Evolutionary conservation across 2,329 filamentous ascomycete species (phyloP), one percentile per base, ranked within the genome.

Genomic region (Aspergillus japonicus): DNA sequence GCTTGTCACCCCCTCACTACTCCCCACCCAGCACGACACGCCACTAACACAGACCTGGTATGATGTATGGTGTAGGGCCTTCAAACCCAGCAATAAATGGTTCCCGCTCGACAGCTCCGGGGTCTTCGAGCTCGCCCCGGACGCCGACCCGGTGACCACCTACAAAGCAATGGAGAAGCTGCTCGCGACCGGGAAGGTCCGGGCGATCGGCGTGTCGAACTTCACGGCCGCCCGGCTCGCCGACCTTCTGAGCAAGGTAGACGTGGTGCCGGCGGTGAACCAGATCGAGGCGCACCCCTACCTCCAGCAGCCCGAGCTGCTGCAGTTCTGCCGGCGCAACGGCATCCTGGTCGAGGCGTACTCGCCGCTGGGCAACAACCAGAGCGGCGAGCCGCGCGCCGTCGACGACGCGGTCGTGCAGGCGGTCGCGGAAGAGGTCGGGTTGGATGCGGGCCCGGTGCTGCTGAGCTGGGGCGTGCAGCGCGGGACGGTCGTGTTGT

Each of bases 151-250:
- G 55, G 57, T 66, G 29, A 66, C 67, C 33, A 87, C 84, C 70
- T 92, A 71, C 83, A 49, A 64, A n/a, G 64, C 64, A 1, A 86
- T 92, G 80, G 82, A 86, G 66, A 83, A 83, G 14, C 72, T 87
- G 2, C 70, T 85, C 5, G 67, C 73, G 1, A 82, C 83, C 3
- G 89, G 89, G 57, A 82, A 83, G 54, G 85, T 85, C 53, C 83
- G 81, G 62, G 85, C 85, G 44, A 91, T 93, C 66, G 90, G 90
- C 31, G 86, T 93, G 7, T 89, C 86, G 65, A 92, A 70, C 55
- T 93, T 94, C 76, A 87, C 82, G 63, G 88, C 91, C 73, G 84
- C 79, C 71, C 89, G 92, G 73, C 79, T 93, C 54, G 88, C 92
- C 80, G 88, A 85, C 73, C 81, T 93, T 51, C 80, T 93, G 58